Percentiles rank a stretch among this genome's conserved stretches.
phyloP scores from a whole-genome alignment of 805 yeast species.

The Debaryomyces tyrocola region DNA sequence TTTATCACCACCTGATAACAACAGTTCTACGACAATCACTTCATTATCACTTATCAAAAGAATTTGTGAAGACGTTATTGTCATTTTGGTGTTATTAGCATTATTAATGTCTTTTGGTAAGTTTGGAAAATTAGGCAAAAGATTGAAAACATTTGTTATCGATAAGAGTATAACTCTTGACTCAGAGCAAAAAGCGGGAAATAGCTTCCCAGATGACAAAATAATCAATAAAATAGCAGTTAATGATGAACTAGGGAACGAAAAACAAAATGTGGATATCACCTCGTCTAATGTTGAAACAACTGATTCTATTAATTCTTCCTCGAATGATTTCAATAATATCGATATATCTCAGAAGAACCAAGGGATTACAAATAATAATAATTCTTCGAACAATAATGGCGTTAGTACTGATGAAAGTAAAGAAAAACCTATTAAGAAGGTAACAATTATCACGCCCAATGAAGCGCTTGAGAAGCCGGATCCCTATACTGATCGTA shows the following conservation, averaged over 20 bases:
- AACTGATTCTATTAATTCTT: not conserved
- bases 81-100: slow-evolving; percentile 37
- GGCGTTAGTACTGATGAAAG: not conserved
- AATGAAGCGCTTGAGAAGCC: slow-evolving; percentile 11
- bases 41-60: slow-evolving; percentile 23
- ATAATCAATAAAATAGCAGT: not conserved
- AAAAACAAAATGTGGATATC: not conserved
- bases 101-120: slow-evolving; percentile 37
- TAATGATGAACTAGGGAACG: not conserved
- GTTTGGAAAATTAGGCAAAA: slow-evolving; percentile 26
- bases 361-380: not conserved
- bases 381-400: not conserved
- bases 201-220: not conserved
- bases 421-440: slow-evolving; percentile 7
- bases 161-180: slow-evolving; percentile 12
- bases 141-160: slow-evolving; percentile 3
- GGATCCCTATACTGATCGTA: slow-evolving; percentile 4
- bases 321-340: not conserved
- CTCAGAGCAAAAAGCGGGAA: not conserved
- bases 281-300: not conserved
- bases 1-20: not conserved
- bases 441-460: slow-evolving; percentile 22
- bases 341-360: not conserved
- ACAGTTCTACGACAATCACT: not conserved
- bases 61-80: slow-evolving; percentile 51